These are phyloP conservation scores for Pyrenochaeta sp. DNA, from an alignment of 2,329 filamentous ascomycete genomes.

Conservation along the genomic window DNA sequence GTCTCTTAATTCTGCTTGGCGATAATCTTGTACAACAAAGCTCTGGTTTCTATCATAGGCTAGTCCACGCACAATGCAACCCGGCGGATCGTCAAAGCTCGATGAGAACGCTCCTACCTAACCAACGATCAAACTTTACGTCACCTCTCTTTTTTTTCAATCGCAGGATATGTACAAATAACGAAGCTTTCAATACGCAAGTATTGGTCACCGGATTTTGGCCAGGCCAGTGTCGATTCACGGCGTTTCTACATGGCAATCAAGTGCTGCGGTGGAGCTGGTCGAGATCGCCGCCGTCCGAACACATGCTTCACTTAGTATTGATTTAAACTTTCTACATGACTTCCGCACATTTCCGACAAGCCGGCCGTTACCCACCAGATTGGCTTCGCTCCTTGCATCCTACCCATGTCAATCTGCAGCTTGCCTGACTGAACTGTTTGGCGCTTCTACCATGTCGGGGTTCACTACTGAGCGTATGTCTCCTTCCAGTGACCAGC, in stretches of 20 bases:
- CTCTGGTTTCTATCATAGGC: conserved; percentile 28
- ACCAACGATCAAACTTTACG: conserved; percentile 22
- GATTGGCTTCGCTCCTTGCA: background rate
- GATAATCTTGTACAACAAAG: conserved; percentile 44
- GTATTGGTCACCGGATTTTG: conserved; percentile 21
- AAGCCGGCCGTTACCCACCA: background rate
- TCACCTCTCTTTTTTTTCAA: conserved; percentile 24
- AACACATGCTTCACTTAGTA: conserved; percentile 3
- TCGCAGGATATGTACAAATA: conserved; percentile 19
- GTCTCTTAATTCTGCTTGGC: conserved; percentile 38
- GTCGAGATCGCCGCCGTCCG: conserved; percentile 1
- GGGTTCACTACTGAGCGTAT: conserved; percentile 21
- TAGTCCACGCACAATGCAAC: conserved; percentile 36
- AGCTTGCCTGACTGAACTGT: conserved; percentile 13
- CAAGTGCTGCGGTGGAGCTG: background rate
- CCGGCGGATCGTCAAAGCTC: conserved; percentile 31
- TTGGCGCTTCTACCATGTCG: conserved; percentile 34
- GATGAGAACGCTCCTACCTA: conserved; percentile 26
- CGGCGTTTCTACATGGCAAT: conserved; percentile 7
- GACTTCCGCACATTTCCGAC: background rate
- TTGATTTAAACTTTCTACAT: conserved; percentile 5
- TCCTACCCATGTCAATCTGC: conserved; percentile 6
- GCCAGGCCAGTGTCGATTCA: background rate
- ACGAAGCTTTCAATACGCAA: conserved; percentile 35
- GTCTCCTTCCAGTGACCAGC: conserved; percentile 16